phyloP scores from a whole-genome alignment of 2,329 filamentous ascomycete genomes.

The Torrubiellomyces zombiae region DNA sequence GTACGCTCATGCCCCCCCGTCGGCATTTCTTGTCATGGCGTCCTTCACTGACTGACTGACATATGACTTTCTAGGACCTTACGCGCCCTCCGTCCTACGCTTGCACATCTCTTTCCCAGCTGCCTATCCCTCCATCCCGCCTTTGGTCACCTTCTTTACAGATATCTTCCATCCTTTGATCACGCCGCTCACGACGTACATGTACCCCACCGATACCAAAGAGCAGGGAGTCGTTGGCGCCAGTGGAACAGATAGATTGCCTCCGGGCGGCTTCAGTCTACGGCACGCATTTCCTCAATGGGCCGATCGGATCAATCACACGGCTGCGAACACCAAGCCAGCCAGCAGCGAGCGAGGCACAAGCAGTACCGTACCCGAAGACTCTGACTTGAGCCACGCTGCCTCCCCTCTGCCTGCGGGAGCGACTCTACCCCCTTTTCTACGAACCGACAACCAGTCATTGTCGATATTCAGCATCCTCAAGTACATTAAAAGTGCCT shows the following conservation, averaged over 20 bases:
- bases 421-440: constrained; percentile 18
- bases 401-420: constrained; percentile 15
- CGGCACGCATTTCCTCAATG: constrained; percentile 81
- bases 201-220: constrained; percentile 67
- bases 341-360: constrained; percentile 21
- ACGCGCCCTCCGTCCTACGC: constrained; percentile 70
- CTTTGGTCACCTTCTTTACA: constrained; percentile 73
- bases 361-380: too few relatives aligned
- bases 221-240: constrained; percentile 66
- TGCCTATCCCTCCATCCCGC: constrained; percentile 62
- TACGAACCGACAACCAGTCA: constrained; percentile 22
- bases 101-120: constrained; percentile 82
- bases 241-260: constrained; percentile 64
- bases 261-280: constrained; percentile 79
- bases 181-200: constrained; percentile 85
- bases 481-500: constrained; percentile 66
- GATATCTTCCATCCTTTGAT: constrained; percentile 93
- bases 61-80: constrained; percentile 53
- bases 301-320: constrained; percentile 50
- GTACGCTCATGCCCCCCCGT: constrained; percentile 31
- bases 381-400: too few relatives aligned
- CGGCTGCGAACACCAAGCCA: constrained; percentile 20
- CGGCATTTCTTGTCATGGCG: neutral
- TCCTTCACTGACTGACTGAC: neutral
- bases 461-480: constrained; percentile 52